Evolutionary conservation across 2,329 filamentous ascomycete species (phyloP).

Genomic region (Phialophora expanda): DNA sequence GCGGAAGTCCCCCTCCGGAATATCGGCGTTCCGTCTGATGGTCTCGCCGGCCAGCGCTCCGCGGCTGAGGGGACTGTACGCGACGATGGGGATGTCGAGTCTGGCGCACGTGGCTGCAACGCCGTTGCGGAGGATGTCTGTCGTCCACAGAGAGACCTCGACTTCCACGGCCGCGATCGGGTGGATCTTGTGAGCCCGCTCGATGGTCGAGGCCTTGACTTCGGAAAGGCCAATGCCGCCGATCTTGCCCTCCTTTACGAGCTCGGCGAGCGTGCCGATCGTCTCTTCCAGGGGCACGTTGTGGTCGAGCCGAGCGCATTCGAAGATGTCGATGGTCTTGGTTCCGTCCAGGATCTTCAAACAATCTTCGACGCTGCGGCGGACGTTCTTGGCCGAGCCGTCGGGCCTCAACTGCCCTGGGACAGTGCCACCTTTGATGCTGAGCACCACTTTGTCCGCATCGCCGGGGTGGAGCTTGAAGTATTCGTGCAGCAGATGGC

Average conservation of each 20-base stretch:
- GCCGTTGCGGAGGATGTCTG: conserved; percentile 63
- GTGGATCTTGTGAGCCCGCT: conserved; percentile 56
- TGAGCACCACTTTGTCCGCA: conserved; percentile 65
- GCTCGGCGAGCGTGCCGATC: conserved; percentile 47
- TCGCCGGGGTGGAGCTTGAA: conserved; percentile 69
- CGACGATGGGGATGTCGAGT: conserved; percentile 62
- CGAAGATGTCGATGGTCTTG: conserved; percentile 64
- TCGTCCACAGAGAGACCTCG: conserved; percentile 63
- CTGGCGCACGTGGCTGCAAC: conserved; percentile 62
- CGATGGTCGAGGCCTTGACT: conserved; percentile 53
- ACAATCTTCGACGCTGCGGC: conserved; percentile 64
- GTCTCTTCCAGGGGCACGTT: conserved; percentile 57
- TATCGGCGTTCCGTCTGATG: conserved; percentile 53
- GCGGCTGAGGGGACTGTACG: conserved; percentile 64
- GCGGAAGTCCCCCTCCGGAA: conserved; percentile 56
- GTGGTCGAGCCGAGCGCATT: conserved; percentile 63
- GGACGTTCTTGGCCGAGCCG: conserved; percentile 60
- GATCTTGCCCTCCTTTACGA: conserved; percentile 52
- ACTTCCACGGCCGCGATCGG: conserved; percentile 65
- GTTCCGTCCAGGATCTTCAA: conserved; percentile 59
- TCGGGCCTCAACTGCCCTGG: conserved; percentile 50
- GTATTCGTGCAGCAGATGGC: conserved; percentile 66
- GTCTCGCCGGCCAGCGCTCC: conserved; percentile 60
- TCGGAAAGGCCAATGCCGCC: conserved; percentile 52
- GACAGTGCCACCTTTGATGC: conserved; percentile 64